Conservation (phyloP, 805 yeast genomes). For the Saccharomycopsis sp. region DNA sequence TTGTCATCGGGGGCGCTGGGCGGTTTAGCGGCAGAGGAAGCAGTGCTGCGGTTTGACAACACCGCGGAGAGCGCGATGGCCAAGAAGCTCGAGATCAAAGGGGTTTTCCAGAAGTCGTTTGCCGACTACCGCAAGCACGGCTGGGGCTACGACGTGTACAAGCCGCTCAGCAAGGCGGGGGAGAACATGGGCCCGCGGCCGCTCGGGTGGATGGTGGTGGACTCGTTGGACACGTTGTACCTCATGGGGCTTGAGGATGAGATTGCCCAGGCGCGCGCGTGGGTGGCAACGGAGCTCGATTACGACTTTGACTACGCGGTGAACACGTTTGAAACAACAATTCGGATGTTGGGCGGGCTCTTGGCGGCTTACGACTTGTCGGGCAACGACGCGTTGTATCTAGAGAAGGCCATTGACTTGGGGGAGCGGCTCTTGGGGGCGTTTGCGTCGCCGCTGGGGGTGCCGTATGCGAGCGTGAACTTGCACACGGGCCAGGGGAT, state of each 20-base stretch:
- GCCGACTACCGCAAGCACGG: slow-evolving; percentile 62
- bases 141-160: slow-evolving; percentile 77
- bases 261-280: slow-evolving; percentile 51
- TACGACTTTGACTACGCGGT: slow-evolving; percentile 69
- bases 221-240: slow-evolving; percentile 73
- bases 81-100: slow-evolving; percentile 53
- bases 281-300: slow-evolving; percentile 64
- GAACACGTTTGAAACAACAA: slow-evolving; percentile 88
- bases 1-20: too few relatives aligned
- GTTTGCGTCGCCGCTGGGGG: slow-evolving; percentile 54
- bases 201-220: slow-evolving; percentile 90
- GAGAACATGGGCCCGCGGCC: slow-evolving; percentile 74
- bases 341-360: slow-evolving; percentile 90
- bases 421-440: slow-evolving; percentile 69
- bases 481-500: slow-evolving; percentile 53
- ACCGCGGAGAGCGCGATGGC: too few relatives aligned
- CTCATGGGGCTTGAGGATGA: slow-evolving; percentile 63
- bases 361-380: slow-evolving; percentile 71
- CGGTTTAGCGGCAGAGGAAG: too few relatives aligned
- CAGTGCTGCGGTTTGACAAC: too few relatives aligned
- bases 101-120: slow-evolving; percentile 74
- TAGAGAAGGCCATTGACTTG: slow-evolving; percentile 70
- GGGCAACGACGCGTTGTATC: slow-evolving; percentile 51
- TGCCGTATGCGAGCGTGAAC: slow-evolving; percentile 77
- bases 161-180: slow-evolving; percentile 54